Base-by-base conservation (phyloP, 1,284 basidiomycete species). In the Gymnopus androsaceus region DNA sequence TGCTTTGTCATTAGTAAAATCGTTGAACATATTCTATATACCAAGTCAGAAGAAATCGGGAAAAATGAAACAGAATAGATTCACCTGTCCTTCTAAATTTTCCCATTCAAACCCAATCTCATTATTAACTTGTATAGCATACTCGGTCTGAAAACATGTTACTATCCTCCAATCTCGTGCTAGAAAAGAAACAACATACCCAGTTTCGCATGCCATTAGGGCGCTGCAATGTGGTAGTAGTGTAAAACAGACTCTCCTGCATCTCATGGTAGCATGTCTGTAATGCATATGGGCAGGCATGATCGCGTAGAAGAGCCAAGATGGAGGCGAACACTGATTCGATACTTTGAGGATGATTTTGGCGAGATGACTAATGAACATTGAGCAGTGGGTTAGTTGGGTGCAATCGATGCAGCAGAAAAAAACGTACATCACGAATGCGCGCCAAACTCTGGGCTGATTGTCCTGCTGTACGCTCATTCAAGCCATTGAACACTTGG, bases 211-310 rank as follows among this genome's bases (percentile, higher is more conserved):
- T 45, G 2, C 65, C 65, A 0, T 53, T 30, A 3, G 67, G 68
- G 2, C 52, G 51, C n/a, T 60, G 60, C 9, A 69, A 9, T 0
- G 56, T 50, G 19, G 65, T 60, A 2, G 60, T 56, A 1, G 30
- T 17, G 44, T 71, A 72, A 30, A 49, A 67, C 9, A 65, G n/a
- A 36, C 63, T 64, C 9, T 49, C 15, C 40, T 63, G 49, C 66
- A 70, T 68, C 40, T 70, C 58, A 9, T 55, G 38, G 30, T 56
- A 67, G 34, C 54, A 60, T 21, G 21, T 64, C 27, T 67, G 48
- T 4, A 67, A 33, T 1, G 63, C 66, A 57, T 58, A 68, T 2
- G 64, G 66, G 1, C 65, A 66, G 12, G 56, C 58, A 57, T 64
- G 37, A 17, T 62, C 14, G 9, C 63, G 60, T 0, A 68, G 8